A percentile compares a stretch with the other conserved stretches of the same genome.
Conservation (phyloP, 176 grass and related monocot species). For the Cocos nucifera region DNA sequence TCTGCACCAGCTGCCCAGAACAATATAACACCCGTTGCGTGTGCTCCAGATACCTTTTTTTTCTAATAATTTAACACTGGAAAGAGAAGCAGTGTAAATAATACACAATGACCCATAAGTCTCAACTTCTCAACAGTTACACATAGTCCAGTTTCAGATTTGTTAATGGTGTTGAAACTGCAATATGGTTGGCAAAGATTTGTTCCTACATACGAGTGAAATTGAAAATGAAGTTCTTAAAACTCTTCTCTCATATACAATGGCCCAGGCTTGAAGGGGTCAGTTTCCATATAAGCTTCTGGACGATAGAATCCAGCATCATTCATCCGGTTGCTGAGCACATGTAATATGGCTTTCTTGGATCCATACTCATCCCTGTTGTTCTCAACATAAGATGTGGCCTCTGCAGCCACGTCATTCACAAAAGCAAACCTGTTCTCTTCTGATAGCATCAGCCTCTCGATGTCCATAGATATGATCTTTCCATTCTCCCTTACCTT, state of each 20-base stretch:
- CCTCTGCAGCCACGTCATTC: conserved; percentile 70
- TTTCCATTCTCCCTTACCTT: conserved; percentile 65
- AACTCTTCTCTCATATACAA: conserved; percentile 59
- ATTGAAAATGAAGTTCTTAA: background rate
- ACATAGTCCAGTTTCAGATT: background rate
- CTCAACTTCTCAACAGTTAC: conserved; percentile 8
- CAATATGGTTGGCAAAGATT: too few relatives aligned
- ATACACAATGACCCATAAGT: background rate
- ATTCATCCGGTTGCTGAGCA: conserved; percentile 71
- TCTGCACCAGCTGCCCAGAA: too few relatives aligned
- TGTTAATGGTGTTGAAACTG: too few relatives aligned
- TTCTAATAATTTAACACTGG: too few relatives aligned
- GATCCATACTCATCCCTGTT: conserved; percentile 65
- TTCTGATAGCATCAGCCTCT: conserved; percentile 61
- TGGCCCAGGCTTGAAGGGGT: conserved; percentile 64
- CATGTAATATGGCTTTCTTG: conserved; percentile 77
- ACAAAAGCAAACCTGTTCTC: conserved; percentile 77
- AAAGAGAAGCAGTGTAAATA: too few relatives aligned
- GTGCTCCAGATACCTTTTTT: too few relatives aligned
- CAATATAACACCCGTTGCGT: too few relatives aligned
- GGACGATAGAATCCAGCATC: conserved; percentile 69
- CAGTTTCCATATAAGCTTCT: conserved; percentile 61
- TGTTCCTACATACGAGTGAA: too few relatives aligned
- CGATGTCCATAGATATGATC: conserved; percentile 67
- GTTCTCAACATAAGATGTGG: conserved; percentile 60